A percentile compares a stretch with the other conserved stretches of the same genome.
Evolutionary conservation across 2,329 filamentous ascomycete genomes (phyloP).

Genomic region (Aureobasidium namibiae): DNA sequence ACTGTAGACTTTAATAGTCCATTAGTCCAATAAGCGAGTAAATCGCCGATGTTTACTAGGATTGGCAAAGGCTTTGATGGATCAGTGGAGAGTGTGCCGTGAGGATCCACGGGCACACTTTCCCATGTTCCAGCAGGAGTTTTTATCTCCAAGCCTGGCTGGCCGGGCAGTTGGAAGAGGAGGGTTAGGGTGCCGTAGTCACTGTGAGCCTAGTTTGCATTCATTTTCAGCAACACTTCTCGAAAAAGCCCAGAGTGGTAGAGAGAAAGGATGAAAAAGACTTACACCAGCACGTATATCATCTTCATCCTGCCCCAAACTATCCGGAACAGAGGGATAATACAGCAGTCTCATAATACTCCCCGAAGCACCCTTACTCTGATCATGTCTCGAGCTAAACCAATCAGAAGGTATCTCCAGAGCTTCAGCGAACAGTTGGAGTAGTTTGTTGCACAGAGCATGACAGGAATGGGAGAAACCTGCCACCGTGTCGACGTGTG

Average conservation of each 20-base stretch:
- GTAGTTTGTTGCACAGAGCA: conserved; percentile 61
- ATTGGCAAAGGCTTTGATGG: conserved; percentile 42
- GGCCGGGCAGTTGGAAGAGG: conserved; percentile 76
- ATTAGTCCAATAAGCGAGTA: conserved; percentile 81
- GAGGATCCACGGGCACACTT: conserved; percentile 37
- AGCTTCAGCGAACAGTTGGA: conserved; percentile 70
- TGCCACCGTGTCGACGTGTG: conserved; percentile 53
- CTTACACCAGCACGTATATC: conserved; percentile 67
- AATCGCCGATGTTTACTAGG: conserved; percentile 63
- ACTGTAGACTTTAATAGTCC: conserved; percentile 80
- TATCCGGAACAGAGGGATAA: conserved; percentile 24
- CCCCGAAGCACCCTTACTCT: conserved; percentile 40
- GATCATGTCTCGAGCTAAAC: conserved; percentile 56
- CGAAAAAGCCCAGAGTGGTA: not conserved
- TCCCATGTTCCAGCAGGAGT: conserved; percentile 41
- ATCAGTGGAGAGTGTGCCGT: not conserved
- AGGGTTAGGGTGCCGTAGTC: conserved; percentile 67
- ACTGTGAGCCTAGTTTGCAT: conserved; percentile 65
- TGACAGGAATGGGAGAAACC: conserved; percentile 66
- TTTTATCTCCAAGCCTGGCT: conserved; percentile 79
- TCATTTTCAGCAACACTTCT: not conserved
- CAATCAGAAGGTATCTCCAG: conserved; percentile 48
- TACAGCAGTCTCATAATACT: conserved; percentile 49
- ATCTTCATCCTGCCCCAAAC: conserved; percentile 37
- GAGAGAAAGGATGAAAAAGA: not conserved